These are phyloP conservation scores for Xylaria sp. DNA, from an alignment of 2,329 filamentous ascomycete species.

Conservation along the genomic window DNA sequence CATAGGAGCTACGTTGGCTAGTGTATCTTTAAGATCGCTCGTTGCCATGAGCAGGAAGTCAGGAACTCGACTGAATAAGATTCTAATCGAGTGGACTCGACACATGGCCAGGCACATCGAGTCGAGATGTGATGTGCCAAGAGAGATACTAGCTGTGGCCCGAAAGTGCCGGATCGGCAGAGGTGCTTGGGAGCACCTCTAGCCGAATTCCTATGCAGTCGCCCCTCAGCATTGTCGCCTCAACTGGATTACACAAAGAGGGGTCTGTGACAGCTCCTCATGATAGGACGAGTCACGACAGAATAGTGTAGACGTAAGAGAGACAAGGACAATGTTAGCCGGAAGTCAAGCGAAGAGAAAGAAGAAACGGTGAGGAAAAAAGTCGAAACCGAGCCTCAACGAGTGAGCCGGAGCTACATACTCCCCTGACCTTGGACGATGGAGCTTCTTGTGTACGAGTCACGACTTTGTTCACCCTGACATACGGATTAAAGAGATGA, in stretches of 20 bases:
- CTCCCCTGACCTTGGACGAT: neutral
- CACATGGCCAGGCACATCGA: too few relatives aligned
- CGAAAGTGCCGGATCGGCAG: neutral
- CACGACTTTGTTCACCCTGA: neutral
- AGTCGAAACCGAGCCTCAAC: neutral
- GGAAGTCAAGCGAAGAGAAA: neutral
- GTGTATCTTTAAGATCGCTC: neutral
- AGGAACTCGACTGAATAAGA: neutral
- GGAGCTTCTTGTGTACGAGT: neutral
- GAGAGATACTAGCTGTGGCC: neutral
- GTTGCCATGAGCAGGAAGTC: neutral
- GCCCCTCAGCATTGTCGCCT: neutral
- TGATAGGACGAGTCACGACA: too few relatives aligned
- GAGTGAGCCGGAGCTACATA: neutral
- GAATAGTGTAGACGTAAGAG: too few relatives aligned
- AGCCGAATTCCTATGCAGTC: neutral
- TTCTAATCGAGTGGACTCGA: neutral
- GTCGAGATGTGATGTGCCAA: neutral
- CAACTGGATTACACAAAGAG: neutral
- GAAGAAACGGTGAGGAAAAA: neutral
- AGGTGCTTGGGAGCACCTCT: neutral
- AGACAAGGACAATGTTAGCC: too few relatives aligned
- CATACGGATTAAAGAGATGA: neutral
- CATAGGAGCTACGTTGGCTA: neutral
- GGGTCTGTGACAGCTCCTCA: too few relatives aligned